phyloP scores from a whole-genome alignment of 495 filamentous ascomycete species.

The Penicillium atrosanguineum region DNA sequence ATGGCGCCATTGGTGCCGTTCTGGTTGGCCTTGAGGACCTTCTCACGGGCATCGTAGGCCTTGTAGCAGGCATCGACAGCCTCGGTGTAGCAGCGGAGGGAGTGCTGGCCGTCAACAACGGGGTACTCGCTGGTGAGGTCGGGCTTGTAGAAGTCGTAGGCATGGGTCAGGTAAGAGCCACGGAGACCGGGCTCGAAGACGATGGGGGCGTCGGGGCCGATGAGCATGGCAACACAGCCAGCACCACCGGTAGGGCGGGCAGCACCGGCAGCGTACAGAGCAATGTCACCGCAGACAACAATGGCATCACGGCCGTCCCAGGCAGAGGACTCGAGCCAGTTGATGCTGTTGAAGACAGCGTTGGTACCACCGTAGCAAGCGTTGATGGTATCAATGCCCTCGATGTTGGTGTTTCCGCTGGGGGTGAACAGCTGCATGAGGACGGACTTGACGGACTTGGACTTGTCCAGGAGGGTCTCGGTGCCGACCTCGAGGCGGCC shows the following conservation, averaged over 20 bases:
- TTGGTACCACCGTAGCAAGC: conserved; percentile 99
- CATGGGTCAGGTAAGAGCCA: conserved; percentile 89
- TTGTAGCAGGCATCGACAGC: conserved; percentile 96
- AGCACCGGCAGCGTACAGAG: conserved; percentile 93
- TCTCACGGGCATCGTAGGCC: conserved; percentile 85
- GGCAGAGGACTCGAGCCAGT: conserved; percentile 96
- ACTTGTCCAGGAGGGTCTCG: conserved; percentile 98
- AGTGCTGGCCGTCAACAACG: conserved; percentile 94
- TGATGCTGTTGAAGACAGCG: conserved; percentile 92
- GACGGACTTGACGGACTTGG: conserved; percentile 99
- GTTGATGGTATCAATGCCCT: conserved; percentile 95
- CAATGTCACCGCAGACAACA: conserved; percentile 95
- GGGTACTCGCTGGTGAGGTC: conserved; percentile 98
- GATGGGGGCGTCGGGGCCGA: conserved; percentile 90
- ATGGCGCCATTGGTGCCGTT: conserved; percentile 62
- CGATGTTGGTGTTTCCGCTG: conserved; percentile 84
- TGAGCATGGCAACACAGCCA: conserved; percentile 89
- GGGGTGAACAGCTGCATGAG: conserved; percentile 94
- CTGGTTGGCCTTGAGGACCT: conserved; percentile 58
- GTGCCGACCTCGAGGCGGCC: conserved; percentile 96
- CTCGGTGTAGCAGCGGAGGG: conserved; percentile 91
- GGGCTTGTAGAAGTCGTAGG: conserved; percentile 99
- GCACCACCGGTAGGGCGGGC: conserved; percentile 95
- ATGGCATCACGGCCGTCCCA: conserved; percentile 97
- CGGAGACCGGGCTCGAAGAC: conserved; percentile 89